A percentile compares a stretch with the other conserved stretches of the same genome.
Conservation (phyloP, 1,139 yeast genomes). For the Pichia cactophila region DNA sequence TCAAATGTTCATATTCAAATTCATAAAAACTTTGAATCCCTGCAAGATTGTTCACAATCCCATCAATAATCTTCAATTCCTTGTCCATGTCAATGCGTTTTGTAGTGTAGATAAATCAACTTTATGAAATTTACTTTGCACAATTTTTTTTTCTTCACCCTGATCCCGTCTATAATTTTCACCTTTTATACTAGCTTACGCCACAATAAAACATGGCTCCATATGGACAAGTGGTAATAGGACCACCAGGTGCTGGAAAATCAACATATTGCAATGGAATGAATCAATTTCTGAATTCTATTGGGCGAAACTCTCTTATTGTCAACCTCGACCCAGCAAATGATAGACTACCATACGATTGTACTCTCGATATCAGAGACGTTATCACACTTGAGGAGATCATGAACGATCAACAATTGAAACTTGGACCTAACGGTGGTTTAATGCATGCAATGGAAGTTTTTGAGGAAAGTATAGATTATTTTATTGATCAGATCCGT, state of each 20-base stretch:
- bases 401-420: conserved; percentile 65
- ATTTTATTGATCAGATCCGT: conserved; percentile 52
- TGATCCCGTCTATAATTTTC: neutral
- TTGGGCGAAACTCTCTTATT: conserved; percentile 79
- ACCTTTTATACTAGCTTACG: neutral
- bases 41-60: conserved; percentile 20
- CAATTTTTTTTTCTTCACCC: neutral
- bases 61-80: conserved; percentile 21
- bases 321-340: conserved; percentile 94
- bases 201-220: conserved; percentile 32
- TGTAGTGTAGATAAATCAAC: neutral
- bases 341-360: conserved; percentile 71
- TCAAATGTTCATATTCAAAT: conserved; percentile 20
- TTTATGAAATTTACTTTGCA: neutral
- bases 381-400: conserved; percentile 81
- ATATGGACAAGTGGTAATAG: conserved; percentile 90
- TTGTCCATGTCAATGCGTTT: conserved; percentile 15
- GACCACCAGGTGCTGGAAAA: conserved; percentile 98
- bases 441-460: conserved; percentile 82
- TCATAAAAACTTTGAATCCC: conserved; percentile 22
- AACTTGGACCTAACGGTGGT: conserved; percentile 91
- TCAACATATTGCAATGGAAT: conserved; percentile 92
- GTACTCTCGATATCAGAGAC: conserved; percentile 83
- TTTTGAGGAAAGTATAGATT: conserved; percentile 39
- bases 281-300: conserved; percentile 85